A percentile compares a stretch with the other conserved stretches of the same genome.
Conservation (phyloP, 805 yeast genomes). For the Sugiyamaella floridensis region DNA sequence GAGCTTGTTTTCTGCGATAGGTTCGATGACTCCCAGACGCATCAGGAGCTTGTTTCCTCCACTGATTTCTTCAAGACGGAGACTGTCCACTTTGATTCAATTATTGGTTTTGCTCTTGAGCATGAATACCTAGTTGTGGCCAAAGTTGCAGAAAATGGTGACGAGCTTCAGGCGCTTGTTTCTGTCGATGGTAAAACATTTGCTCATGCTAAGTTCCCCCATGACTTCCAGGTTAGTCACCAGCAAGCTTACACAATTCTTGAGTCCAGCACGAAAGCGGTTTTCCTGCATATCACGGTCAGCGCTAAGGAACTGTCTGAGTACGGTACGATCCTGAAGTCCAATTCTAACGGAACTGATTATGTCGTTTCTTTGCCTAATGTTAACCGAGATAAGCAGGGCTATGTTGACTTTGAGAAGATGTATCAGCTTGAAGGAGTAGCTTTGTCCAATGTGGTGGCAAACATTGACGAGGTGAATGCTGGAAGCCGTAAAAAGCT, state of each 20-base stretch:
- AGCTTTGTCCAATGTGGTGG: conserved; percentile 62
- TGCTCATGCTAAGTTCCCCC: conserved; percentile 78
- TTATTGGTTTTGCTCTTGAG: conserved; percentile 67
- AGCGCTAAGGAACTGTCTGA: conserved; percentile 44
- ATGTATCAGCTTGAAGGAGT: conserved; percentile 82
- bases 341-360: conserved; percentile 86
- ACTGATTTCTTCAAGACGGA: conserved; percentile 42
- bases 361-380: conserved; percentile 60
- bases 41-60: conserved; percentile 39
- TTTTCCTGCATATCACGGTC: conserved; percentile 80
- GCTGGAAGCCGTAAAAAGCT: conserved; percentile 48
- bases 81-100: conserved; percentile 44
- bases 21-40: conserved; percentile 1
- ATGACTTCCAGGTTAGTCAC: conserved; percentile 47
- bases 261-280: conserved; percentile 61
- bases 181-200: conserved; percentile 71
- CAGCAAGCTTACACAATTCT: conserved; percentile 74
- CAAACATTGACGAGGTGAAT: conserved; percentile 43
- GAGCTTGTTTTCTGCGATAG: conserved; percentile 59
- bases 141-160: conserved; percentile 37
- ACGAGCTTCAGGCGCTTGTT: conserved; percentile 57
- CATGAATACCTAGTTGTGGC: conserved; percentile 74
- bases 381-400: conserved; percentile 67
- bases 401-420: conserved; percentile 85
- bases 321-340: conserved; percentile 74